Base-by-base conservation (phyloP, 2,329 filamentous ascomycete genomes). In the Talaromyces marneffei region DNA sequence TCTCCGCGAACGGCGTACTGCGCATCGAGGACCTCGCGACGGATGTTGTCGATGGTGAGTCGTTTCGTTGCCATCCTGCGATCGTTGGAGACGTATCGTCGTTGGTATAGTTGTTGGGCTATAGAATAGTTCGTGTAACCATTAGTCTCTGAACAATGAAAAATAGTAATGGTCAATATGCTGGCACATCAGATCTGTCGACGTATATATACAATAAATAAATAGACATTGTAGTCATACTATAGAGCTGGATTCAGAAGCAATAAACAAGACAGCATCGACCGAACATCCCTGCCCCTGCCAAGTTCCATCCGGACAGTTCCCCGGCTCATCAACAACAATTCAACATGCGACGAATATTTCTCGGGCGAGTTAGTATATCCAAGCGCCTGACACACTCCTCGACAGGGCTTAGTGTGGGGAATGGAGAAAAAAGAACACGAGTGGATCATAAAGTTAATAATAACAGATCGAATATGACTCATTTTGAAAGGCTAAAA, bases 1-100 rank as follows among this genome's bases (percentile, higher is more conserved):
- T 97, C 94, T 72, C 94, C 94, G 69, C 94, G 91, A 61, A 99
- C 94, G 68, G 94, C 94, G 80, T 99, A 99, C 79, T 96, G 87
- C 72, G 94, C 94, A 64, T 87, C 85, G 73, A 87, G 87, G 67
- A 97, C 85, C 75, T 94, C 85, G 55, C 86, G 90, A 81, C 97
- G 99, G 82, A 99, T 96, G 81, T 94, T 96, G 77, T 91, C 83
- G 71, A 90, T 81, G 70, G 83, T 89, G 68, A 99, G 82, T 54
- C 78, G 78, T 63, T 80, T 76, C 16, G 79, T 75, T 55, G 78
- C 74, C 77, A 83, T 79, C 67, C 71, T 77, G 67, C 79, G 78
- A 61, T 65, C 68, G 23, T 66, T 60, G 61, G 65, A 67, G 48
- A 46, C 50, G 25, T 44, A 46, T 57, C 4, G 37, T 57, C 35